phyloP scores from a whole-genome alignment of 164 flowering plant species.

The Umbilicus rupestris region DNA sequence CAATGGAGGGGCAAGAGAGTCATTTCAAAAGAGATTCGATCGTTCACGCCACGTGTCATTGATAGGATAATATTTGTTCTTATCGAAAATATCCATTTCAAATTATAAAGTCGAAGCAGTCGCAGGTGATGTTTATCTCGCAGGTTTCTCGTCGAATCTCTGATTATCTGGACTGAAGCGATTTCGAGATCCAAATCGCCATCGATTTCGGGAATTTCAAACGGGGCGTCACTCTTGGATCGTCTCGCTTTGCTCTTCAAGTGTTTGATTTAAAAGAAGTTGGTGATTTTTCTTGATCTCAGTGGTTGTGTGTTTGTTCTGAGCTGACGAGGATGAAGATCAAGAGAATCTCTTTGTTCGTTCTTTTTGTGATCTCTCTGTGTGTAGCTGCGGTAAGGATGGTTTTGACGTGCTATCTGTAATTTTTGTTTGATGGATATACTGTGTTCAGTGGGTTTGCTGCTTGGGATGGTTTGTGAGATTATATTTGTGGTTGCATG shows the following conservation, averaged over 20 bases:
- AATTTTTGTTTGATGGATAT: no score
- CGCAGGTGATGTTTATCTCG: no score
- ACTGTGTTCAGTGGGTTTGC: no score
- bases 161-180: background rate
- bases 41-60: background rate
- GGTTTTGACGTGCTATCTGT: background rate
- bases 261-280: background rate
- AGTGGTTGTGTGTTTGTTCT: background rate
- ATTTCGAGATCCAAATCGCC: background rate
- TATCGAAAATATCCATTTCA: background rate
- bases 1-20: background rate
- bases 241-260: no score
- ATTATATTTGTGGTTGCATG: background rate
- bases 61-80: background rate
- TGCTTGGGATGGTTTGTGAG: background rate
- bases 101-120: no score
- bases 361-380: background rate
- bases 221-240: background rate
- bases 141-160: background rate
- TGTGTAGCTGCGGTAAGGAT: background rate
- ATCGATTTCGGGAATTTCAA: background rate
- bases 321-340: constrained; percentile 1
- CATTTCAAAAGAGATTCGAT: background rate
- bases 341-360: background rate
- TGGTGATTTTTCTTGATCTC: background rate